Evolutionary conservation across 1,284 basidiomycete genomes (phyloP).

Genomic region (Ceratobasidium sp.): DNA sequence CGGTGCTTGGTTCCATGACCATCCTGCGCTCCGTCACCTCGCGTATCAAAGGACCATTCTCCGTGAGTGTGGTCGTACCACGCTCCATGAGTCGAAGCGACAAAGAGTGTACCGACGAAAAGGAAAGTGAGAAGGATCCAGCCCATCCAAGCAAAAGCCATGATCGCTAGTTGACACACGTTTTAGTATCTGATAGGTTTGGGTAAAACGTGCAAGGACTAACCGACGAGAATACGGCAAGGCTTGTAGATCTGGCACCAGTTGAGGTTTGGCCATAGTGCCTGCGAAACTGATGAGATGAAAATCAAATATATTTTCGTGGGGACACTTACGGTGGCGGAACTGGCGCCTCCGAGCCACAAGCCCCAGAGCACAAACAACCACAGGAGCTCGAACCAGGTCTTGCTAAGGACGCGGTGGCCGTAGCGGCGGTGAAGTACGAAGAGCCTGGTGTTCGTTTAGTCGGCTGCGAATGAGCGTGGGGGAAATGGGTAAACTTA

Average conservation of each 20-base stretch:
- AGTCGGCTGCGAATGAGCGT: background rate
- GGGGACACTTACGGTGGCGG: conserved; percentile 29
- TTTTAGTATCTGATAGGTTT: background rate
- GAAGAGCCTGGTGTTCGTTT: conserved; percentile 14
- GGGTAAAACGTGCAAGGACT: background rate
- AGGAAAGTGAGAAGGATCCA: conserved; percentile 36
- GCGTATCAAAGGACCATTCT: conserved; percentile 36
- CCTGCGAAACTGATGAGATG: background rate
- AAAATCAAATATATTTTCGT: too few species aligned
- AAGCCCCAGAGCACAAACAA: conserved; percentile 34
- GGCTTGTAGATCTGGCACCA: conserved; percentile 45
- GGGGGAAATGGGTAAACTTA: background rate
- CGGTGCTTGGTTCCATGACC: conserved; percentile 40
- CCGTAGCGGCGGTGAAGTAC: conserved; percentile 31
- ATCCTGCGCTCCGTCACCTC: conserved; percentile 23
- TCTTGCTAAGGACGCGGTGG: conserved; percentile 35
- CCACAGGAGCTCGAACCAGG: conserved; percentile 37
- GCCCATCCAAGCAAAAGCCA: conserved; percentile 40
- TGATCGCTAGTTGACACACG: conserved; percentile 4
- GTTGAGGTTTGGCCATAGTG: conserved; percentile 36
- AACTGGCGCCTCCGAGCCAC: conserved; percentile 33
- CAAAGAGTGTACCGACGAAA: conserved; percentile 34
- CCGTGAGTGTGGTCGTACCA: conserved; percentile 41
- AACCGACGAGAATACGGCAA: conserved; percentile 35
- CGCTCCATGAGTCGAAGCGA: conserved; percentile 23